Percentiles rank a stretch among this genome's conserved stretches.
Evolutionary conservation across 148 eudicot species (phyloP).

Genomic region (Bassia scoparia): DNA sequence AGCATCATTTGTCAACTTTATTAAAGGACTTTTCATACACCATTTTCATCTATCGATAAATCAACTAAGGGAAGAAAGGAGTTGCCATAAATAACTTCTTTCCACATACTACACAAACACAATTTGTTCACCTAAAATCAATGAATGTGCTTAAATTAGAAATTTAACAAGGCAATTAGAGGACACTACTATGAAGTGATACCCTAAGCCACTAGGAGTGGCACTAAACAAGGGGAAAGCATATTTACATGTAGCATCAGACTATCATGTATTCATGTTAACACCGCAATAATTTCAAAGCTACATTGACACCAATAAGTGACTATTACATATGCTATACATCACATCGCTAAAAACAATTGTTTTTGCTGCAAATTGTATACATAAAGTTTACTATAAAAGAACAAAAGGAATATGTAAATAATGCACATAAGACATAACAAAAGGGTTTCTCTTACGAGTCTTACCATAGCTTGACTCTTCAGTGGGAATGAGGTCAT

Average conservation of each 20-base stretch:
- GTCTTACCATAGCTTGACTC: constrained; percentile 51
- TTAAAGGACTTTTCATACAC: not conserved
- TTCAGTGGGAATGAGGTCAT: constrained; percentile 72
- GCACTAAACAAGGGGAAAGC: not conserved
- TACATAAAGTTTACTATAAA: not conserved
- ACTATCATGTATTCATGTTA: not conserved
- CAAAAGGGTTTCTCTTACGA: too few species aligned
- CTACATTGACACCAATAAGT: not conserved
- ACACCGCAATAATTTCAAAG: not conserved
- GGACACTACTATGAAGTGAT: constrained; percentile 1
- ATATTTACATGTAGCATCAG: not conserved
- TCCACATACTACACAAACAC: not conserved
- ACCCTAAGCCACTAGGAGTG: not conserved
- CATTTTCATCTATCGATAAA: not conserved
- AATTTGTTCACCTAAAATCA: not conserved
- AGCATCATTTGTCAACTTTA: not conserved
- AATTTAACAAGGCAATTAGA: not conserved
- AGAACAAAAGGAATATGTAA: not conserved
- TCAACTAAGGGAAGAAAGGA: not conserved
- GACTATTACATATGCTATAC: not conserved
- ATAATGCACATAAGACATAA: constrained; percentile 13
- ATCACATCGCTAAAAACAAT: not conserved
- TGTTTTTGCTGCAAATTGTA: not conserved
- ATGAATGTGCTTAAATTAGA: not conserved
- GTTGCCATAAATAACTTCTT: not conserved